Conservation (phyloP, 805 yeast genomes). For the Diddensiella transvaalensis region DNA sequence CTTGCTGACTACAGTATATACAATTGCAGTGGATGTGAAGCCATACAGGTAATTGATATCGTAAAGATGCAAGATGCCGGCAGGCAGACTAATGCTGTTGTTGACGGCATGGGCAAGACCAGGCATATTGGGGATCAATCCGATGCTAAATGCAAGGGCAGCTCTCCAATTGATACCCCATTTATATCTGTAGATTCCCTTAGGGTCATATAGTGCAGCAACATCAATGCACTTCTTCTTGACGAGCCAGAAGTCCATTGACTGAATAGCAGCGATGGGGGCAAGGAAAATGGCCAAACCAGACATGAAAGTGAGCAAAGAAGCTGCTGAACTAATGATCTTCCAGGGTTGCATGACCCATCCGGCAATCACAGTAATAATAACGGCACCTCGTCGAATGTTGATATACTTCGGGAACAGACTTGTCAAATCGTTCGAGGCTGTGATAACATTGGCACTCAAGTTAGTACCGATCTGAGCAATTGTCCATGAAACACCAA, state of each 20-base stretch:
- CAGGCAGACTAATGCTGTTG: slow-evolving; percentile 12
- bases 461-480: slow-evolving; percentile 18
- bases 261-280: slow-evolving; percentile 39
- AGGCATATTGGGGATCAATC: slow-evolving; percentile 25
- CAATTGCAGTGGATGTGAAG: slow-evolving; percentile 17
- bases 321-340: slow-evolving; percentile 36
- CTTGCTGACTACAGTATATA: slow-evolving; percentile 16
- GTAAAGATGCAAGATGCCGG: slow-evolving; percentile 26
- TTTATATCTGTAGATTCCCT: slow-evolving; percentile 43
- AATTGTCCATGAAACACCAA: slow-evolving; percentile 20
- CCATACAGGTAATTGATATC: slow-evolving; percentile 28
- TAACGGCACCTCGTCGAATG: slow-evolving; percentile 41
- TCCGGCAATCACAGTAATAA: slow-evolving; percentile 28
- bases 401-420: slow-evolving; percentile 43
- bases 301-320: slow-evolving; percentile 37
- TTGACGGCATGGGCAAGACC: slow-evolving; percentile 26
- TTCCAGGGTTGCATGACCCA: slow-evolving; percentile 40
- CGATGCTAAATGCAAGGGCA: slow-evolving; percentile 33
- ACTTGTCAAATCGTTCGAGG: slow-evolving; percentile 51
- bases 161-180: slow-evolving; percentile 46
- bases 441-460: slow-evolving; percentile 42
- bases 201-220: slow-evolving; percentile 38
- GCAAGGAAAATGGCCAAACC: slow-evolving; percentile 41
- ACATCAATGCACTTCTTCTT: slow-evolving; percentile 41
- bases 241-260: slow-evolving; percentile 41